Evolutionary conservation across 345 rosid genomes (phyloP), one percentile per base, ranked within the genome.

Genomic region (Eucalyptus urophylla): DNA sequence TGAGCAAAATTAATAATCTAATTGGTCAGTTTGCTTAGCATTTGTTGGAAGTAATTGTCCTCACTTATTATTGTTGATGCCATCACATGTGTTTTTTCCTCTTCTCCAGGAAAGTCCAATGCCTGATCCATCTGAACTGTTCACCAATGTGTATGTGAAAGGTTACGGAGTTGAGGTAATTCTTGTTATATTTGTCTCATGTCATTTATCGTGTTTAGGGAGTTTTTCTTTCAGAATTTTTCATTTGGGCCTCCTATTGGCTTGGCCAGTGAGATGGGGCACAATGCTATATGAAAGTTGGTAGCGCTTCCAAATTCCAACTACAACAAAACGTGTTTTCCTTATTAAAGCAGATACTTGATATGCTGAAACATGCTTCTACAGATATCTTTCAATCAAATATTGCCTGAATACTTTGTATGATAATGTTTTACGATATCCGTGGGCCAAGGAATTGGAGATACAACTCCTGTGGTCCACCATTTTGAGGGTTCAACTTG

Each of bases 61-160:
- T 89, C 87, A 53, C 43, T 88, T 21, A 31, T 50, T 86, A 44
- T 49, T 49, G 53, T n/a, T 43, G 14, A 10, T 88, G 37, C 50
- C 90, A 85, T 76, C 90, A 49, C 72, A 27, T 60, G 53, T 83
- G 37, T 53, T 53, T 86, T 47, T 88, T 80, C 62, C 53, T 47
- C 47, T 76, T 58, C 86, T 90, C 87, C 98, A 97, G 99, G 99
- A 98, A 91, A 94, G 96, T 92, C 96, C 99, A 87, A 94, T 98
- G 97, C 99, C 99, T 31, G 97, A 97, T 37, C 92, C 99, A 56
- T 93, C 96, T 19, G 99, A 96, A 90, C 98, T 98, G 69, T 98
- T 95, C 88, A 90, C 96, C 83, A 95, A 98, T 89, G 98, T 98
- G 76, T 95, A 95, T 80, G 96, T 86, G 56, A 97, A 98, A 90